Percentiles rank a stretch among this genome's conserved stretches.
Conservation (phyloP, 1,139 yeast species). For the Sugiyamaella novakii region DNA sequence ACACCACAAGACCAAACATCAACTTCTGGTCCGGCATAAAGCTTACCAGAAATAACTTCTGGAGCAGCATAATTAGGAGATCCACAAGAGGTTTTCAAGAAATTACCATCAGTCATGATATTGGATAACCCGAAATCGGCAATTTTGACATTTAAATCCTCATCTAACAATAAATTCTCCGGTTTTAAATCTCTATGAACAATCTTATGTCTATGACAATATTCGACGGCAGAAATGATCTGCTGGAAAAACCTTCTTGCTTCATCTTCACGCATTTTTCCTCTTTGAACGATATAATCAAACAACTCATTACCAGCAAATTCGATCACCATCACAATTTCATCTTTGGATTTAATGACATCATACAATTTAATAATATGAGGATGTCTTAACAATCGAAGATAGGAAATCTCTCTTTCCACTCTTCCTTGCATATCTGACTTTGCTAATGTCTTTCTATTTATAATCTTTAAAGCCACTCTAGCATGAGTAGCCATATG, state of each 20-base stretch:
- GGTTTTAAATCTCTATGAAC: constrained; percentile 97
- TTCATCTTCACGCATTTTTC: constrained; percentile 92
- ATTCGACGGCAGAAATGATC: constrained; percentile 95
- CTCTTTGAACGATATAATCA: constrained; percentile 93
- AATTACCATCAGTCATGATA: constrained; percentile 98
- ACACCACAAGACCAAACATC: constrained; percentile 99
- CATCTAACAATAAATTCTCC: constrained; percentile 87
- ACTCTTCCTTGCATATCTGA: constrained; percentile 97
- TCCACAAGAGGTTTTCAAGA: constrained; percentile 93
- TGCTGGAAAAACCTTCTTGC: constrained; percentile 96
- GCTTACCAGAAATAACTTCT: constrained; percentile 92
- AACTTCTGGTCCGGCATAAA: constrained; percentile 98
- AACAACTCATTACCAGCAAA: constrained; percentile 95
- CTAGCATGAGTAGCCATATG: constrained; percentile 90
- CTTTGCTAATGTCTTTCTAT: constrained; percentile 89
- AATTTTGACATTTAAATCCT: constrained; percentile 87
- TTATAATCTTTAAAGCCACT: constrained; percentile 93
- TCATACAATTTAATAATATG: constrained; percentile 95
- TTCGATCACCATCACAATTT: constrained; percentile 96
- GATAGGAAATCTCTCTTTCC: constrained; percentile 90
- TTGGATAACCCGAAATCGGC: constrained; percentile 96
- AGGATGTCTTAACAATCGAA: constrained; percentile 88
- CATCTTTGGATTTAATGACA: constrained; percentile 94
- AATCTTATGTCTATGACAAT: constrained; percentile 96
- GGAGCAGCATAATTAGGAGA: constrained; percentile 99